Base-by-base conservation (phyloP, 169 alveolate genomes). In the Babesia microti region DNA sequence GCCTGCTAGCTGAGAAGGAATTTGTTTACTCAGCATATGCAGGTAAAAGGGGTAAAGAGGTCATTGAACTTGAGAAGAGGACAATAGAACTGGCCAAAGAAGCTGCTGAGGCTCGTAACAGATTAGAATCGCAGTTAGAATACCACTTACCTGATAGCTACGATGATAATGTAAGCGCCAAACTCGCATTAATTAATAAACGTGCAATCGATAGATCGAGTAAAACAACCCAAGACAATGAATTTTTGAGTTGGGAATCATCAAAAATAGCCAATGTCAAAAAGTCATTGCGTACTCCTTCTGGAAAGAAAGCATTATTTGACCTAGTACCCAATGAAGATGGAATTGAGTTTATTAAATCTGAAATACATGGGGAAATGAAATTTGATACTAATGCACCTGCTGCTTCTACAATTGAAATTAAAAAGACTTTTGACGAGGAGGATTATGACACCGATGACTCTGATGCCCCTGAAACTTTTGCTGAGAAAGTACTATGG, bases 1-100 rank as follows among this genome's bases (percentile, higher is more conserved):
- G 89, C 36, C 56, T 84, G 35, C 78, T 94, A 52, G 85, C 78
- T 41, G 95, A 88, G 51, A 83, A 81, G 73, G 86, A 80, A 43
- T 57, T 84, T 56, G 68, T 85, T 41, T 85, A 74, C 76, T 66
- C 56, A 51, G 68, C 73, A 15, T 47, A 49, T 36, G 58, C 59
- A 42, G 85, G 68, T 27, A 78, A 66, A 28, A 43, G 45, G 40
- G 75, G 66, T 11, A 48, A 58, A 22, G 65, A 61, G 37, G 63
- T 74, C n/a, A 73, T 83, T 29, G 85, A 83, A 32, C 55, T 88
- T 32, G 91, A 91, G 44, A 68, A 85, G 54, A 69, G 73, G 54
- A 69, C 92, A 27, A 84, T 82, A 36, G 74, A 76, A 43, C 53
- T 87, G 21, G 97, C 97, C 1, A 68, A 85, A 43, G 55, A 68